These are phyloP conservation scores for Cladosporium austrohemisphaericum DNA, from an alignment of 2,329 filamentous ascomycete species.

Conservation along the genomic window DNA sequence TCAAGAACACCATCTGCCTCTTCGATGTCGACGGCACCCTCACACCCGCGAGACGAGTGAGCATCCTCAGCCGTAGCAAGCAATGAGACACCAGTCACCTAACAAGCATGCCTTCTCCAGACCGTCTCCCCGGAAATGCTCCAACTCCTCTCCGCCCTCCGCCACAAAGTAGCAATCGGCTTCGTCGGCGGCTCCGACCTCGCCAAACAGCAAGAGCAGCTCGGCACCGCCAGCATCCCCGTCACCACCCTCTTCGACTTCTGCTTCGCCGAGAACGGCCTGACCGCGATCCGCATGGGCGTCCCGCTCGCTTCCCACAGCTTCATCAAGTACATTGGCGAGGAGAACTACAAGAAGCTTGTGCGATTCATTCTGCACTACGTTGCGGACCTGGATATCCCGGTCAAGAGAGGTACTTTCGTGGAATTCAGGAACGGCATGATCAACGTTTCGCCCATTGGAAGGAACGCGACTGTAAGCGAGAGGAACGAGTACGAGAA, in stretches of 20 bases:
- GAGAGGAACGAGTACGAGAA: slow-evolving; percentile 80
- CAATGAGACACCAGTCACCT: too few relatives aligned
- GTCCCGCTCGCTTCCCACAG: slow-evolving; percentile 69
- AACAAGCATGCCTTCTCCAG: slow-evolving; percentile 16
- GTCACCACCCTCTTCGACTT: slow-evolving; percentile 93
- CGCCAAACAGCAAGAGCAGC: slow-evolving; percentile 91
- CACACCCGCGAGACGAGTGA: slow-evolving; percentile 73
- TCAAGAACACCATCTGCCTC: slow-evolving; percentile 89
- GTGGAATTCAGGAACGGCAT: slow-evolving; percentile 88
- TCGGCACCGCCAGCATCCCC: slow-evolving; percentile 63
- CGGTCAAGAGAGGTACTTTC: slow-evolving; percentile 79
- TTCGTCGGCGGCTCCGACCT: slow-evolving; percentile 92
- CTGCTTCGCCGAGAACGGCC: slow-evolving; percentile 94
- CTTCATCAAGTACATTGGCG: slow-evolving; percentile 91
- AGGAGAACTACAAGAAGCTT: slow-evolving; percentile 76
- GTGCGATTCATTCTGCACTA: slow-evolving; percentile 75
- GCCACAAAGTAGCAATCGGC: slow-evolving; percentile 83
- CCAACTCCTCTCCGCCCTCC: slow-evolving; percentile 70
- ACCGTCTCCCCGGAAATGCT: slow-evolving; percentile 76
- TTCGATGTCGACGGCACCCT: slow-evolving; percentile 97
- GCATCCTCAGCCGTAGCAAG: slow-evolving; percentile 30
- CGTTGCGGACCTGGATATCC: slow-evolving; percentile 78
- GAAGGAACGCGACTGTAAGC: slow-evolving; percentile 75
- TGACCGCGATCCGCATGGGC: slow-evolving; percentile 85
- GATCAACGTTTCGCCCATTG: slow-evolving; percentile 80